Conservation (phyloP, 2,329 filamentous ascomycete species). For the Xylaria sp. region DNA sequence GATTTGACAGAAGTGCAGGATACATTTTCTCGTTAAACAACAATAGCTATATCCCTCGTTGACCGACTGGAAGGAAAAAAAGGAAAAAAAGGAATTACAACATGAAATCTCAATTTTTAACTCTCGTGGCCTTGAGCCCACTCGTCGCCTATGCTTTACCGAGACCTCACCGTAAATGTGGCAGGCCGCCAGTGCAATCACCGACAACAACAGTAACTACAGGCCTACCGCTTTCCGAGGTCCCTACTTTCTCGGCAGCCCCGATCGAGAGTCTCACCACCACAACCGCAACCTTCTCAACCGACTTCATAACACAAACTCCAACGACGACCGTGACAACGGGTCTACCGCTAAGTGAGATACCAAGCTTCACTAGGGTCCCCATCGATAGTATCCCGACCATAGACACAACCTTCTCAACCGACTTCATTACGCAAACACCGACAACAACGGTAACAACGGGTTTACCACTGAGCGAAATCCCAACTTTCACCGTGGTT, state of each 20-base stretch:
- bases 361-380: slow-evolving; percentile 16
- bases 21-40: slow-evolving; percentile 7
- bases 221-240: slow-evolving; percentile 2
- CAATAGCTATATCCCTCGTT: background rate
- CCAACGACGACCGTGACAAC: slow-evolving; percentile 6
- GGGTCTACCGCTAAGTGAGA: slow-evolving; percentile 9
- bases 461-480: slow-evolving; percentile 12
- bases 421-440: background rate
- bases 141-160: slow-evolving; percentile 18
- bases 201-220: slow-evolving; percentile 6
- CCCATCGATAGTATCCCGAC: slow-evolving; percentile 11
- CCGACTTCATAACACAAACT: slow-evolving; percentile 5
- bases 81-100: background rate
- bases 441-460: slow-evolving; percentile 1
- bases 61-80: background rate
- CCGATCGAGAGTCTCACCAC: slow-evolving; percentile 12
- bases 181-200: slow-evolving; percentile 5
- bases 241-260: background rate
- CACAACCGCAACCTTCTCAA: background rate
- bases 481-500: background rate
- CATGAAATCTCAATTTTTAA: slow-evolving; percentile 23
- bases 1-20: slow-evolving; percentile 10
- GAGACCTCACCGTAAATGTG: slow-evolving; percentile 2
- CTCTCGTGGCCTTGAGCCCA: slow-evolving; percentile 19
- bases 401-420: slow-evolving; percentile 3